Evolutionary conservation across 352 stramenopile genomes (phyloP).

Genomic region (Phytophthora pluvialis): DNA sequence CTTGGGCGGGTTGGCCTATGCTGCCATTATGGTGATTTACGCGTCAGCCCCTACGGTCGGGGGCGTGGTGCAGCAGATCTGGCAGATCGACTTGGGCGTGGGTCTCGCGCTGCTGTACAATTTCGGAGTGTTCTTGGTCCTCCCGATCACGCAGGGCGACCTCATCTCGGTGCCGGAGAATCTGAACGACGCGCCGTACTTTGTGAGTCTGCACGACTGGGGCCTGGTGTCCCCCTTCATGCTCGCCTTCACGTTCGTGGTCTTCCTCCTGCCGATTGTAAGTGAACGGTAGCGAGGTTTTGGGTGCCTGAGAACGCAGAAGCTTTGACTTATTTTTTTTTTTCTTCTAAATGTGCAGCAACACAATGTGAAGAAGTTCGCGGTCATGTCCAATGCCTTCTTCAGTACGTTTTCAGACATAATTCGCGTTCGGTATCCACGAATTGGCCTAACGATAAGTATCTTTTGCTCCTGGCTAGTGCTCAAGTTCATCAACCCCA

Average conservation of each 20-base stretch:
- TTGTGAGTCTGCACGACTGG: slow-evolving; percentile 66
- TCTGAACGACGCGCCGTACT: slow-evolving; percentile 55
- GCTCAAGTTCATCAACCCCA: slow-evolving; percentile 66
- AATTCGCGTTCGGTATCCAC: too few species aligned
- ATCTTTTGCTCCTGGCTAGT: slow-evolving; percentile 32
- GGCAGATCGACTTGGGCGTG: slow-evolving; percentile 74
- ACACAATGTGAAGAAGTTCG: slow-evolving; percentile 80
- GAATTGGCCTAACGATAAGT: neutral
- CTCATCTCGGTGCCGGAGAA: slow-evolving; percentile 51
- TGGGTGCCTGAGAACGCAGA: neutral
- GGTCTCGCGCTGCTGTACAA: slow-evolving; percentile 73
- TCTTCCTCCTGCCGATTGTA: slow-evolving; percentile 64
- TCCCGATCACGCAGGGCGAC: slow-evolving; percentile 52
- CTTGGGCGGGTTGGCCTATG: slow-evolving; percentile 63
- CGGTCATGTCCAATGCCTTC: slow-evolving; percentile 73
- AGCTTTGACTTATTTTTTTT: too few species aligned
- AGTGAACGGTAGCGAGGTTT: slow-evolving; percentile 1
- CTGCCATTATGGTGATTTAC: slow-evolving; percentile 73
- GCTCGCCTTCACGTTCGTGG: slow-evolving; percentile 65
- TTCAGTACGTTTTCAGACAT: slow-evolving; percentile 53
- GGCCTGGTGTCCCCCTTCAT: slow-evolving; percentile 59
- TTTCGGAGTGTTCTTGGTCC: slow-evolving; percentile 58
- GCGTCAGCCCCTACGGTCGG: slow-evolving; percentile 62
- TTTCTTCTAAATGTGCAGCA: slow-evolving; percentile 26
- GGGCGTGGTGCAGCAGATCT: slow-evolving; percentile 65